Evolutionary conservation across 192 early-diverging fungal genomes (phyloP).

Genomic region (Backusella morwellensis): DNA sequence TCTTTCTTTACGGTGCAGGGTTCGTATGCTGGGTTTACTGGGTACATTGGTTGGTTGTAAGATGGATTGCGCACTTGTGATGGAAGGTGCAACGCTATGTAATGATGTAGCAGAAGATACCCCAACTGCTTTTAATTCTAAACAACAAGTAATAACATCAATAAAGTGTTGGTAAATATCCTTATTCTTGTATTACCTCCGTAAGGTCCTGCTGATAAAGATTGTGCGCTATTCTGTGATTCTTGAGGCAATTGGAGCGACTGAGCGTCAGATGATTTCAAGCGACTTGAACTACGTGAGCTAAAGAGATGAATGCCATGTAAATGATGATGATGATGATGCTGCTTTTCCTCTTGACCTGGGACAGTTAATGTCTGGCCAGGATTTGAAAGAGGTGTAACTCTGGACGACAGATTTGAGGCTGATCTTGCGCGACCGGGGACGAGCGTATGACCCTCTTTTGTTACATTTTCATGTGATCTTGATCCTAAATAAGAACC

Average conservation of each 20-base stretch:
- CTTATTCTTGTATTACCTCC: not conserved
- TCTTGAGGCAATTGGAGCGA: not conserved
- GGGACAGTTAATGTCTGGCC: not conserved
- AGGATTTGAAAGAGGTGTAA: not conserved
- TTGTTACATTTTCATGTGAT: conserved; percentile 22
- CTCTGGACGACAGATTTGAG: conserved; percentile 1
- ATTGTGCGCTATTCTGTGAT: not conserved
- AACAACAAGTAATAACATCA: not conserved
- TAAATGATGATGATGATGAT: conserved; percentile 4
- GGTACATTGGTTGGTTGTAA: conserved; percentile 30
- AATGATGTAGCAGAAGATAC: conserved; percentile 12
- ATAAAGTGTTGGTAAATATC: not conserved
- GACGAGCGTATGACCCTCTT: not conserved
- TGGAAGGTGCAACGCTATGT: conserved; percentile 41
- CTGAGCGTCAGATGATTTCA: not conserved
- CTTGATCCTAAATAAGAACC: not conserved
- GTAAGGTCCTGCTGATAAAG: not conserved
- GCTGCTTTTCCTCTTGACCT: not conserved
- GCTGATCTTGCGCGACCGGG: conserved; percentile 4
- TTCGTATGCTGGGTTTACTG: conserved; percentile 33
- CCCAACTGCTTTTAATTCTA: not conserved
- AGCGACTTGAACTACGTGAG: conserved; percentile 15
- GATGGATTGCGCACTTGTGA: conserved; percentile 28
- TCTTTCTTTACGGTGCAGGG: conserved; percentile 39
- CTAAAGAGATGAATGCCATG: conserved; percentile 27